Evolutionary conservation across 2,329 filamentous ascomycete species (phyloP), one percentile per base, ranked within the genome.

Genomic region (Thelonectria olida): DNA sequence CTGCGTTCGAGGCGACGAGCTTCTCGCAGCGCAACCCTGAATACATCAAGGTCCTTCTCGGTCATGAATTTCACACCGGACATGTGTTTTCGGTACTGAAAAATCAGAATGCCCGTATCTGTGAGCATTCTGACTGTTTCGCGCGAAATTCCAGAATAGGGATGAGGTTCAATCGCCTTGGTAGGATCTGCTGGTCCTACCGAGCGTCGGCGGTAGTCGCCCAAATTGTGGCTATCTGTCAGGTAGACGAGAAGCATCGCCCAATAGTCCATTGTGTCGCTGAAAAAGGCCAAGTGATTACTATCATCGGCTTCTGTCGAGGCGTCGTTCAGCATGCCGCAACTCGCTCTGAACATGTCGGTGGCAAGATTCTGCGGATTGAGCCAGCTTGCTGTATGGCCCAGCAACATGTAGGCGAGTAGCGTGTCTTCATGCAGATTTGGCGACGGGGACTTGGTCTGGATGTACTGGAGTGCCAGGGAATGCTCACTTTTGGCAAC

Each of bases 181-280:
- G 49, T 19, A 1, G 42, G 45, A 7, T 20, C 28, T 13, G 20
- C 17, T 34, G 25, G 57, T 36, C 49, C 48, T 34, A 13, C 44
- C 5, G 22, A 17, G 23, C 36, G 23, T 27, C 41, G 44, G 1
- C 19, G 45, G 39, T 61, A 57, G 10, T 62, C 56, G 20, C 49
- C 63, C 0, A 70, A 55, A 7, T 65, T 53, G 4, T 61, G 25
- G 23, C 51, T 67, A n/a, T 71, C 68, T 1, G 68, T 65, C 2
- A 71, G 20, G 27, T 57, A 72, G 17, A 58, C 58, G 2, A 72
- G 58, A 1, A 72, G 55, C 67, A 72, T 69, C 2, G 61, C 61
- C 69, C 68, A 72, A 27, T 70, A 71, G 6, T 67, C 64, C 63
- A 71, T 59, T 0, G 63, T 60, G 2, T 64, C 58, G n/a, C 42